Evolutionary conservation across 805 yeast species (phyloP), one percentile per base, ranked within the genome.

Genomic region (Saccharomycopsis sp.): DNA sequence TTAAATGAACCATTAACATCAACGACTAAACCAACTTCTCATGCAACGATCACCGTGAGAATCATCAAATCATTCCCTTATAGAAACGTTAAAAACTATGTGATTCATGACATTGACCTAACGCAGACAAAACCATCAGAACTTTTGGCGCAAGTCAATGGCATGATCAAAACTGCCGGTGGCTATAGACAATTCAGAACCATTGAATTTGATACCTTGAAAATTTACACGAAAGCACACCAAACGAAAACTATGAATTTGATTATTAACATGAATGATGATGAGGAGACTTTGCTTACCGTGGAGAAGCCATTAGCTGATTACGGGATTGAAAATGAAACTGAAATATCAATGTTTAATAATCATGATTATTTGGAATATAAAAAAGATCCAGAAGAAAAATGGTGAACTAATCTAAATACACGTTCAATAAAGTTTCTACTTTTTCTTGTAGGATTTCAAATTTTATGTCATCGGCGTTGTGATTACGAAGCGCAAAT

Each of bases 171-270:
- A 33, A 73, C 81, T 3, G 71, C 77, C 11, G 87, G 93, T 4
- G 78, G 76, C 0, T 75, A 80, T 48, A 72, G 96, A 56, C 95
- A 97, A 1, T 89, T 79, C 62, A 72, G 97, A 57, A 84, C 72
- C 49, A 85, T 85, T 7, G 68, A 64, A 0, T 84, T 78, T 51
- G 85, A 90, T 58, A 70, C 89, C 0, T 60, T 90, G 45, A 93
- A 93, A 62, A 72, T 93, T 4, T 93, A 93, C 64, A 84, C 96
- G 23, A 88, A 87, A 59, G 97, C 98, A 0, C 97, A 90, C 61
- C 93, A 94, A 9, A 75, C 95, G 24, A 93, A 93, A 64, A 85
- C 96, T 2, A 83, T 88, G 77, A 88, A 93, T 58, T 70, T 93
- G 53, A 93, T 88, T 38, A 84, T 93, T 51, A 93, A 93, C 60